These are phyloP conservation scores for Coemansia sp. DNA, from an alignment of 192 early-diverging fungal species.

Conservation along the genomic window DNA sequence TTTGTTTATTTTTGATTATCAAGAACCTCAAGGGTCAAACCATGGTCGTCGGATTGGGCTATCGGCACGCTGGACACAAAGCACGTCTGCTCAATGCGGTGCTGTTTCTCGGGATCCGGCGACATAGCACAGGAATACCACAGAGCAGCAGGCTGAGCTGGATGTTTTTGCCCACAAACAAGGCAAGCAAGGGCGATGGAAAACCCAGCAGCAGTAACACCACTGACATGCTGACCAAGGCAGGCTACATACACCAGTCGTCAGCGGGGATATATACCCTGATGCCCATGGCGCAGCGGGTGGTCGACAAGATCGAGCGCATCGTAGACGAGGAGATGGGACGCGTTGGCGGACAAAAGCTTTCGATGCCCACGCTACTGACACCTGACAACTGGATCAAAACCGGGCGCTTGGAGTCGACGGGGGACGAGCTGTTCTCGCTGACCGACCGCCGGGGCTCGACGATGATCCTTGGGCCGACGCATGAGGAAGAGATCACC, in stretches of 20 bases:
- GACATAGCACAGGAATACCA: constrained; percentile 20
- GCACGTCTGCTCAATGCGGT: neutral
- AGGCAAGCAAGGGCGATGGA: constrained; percentile 11
- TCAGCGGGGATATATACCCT: constrained; percentile 81
- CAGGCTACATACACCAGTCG: constrained; percentile 66
- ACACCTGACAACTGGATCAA: constrained; percentile 71
- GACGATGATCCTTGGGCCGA: constrained; percentile 75
- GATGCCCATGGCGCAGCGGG: constrained; percentile 77
- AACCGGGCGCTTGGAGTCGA: constrained; percentile 75
- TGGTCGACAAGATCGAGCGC: constrained; percentile 69
- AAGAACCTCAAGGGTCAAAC: neutral
- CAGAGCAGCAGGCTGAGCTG: constrained; percentile 37
- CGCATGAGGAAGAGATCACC: constrained; percentile 93
- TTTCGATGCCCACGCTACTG: constrained; percentile 69
- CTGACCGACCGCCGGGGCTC: constrained; percentile 74
- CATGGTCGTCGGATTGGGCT: constrained; percentile 1
- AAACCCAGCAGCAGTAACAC: constrained; percentile 2
- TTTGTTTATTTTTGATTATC: neutral
- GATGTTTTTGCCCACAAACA: constrained; percentile 52
- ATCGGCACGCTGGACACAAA: neutral
- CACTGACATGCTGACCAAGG: constrained; percentile 41
- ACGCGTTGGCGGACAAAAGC: constrained; percentile 70
- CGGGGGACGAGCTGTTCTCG: constrained; percentile 69
- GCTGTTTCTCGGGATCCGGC: neutral
- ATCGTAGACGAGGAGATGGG: constrained; percentile 84